Conservation (phyloP, 345 rosid species). For the Melaleuca quinquenervia region DNA sequence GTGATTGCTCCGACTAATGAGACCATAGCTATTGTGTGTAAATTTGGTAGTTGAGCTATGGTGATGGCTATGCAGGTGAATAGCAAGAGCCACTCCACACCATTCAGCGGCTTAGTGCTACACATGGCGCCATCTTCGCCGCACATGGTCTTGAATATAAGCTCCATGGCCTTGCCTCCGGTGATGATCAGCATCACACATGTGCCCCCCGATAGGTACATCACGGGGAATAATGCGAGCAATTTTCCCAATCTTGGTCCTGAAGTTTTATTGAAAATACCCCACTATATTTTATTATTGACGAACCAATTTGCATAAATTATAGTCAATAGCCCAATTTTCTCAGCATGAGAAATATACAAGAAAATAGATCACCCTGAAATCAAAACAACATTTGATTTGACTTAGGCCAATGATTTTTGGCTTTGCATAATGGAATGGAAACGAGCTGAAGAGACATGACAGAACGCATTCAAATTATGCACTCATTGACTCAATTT, state of each 20-base stretch:
- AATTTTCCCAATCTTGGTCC: slow-evolving; percentile 18
- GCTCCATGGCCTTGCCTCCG: slow-evolving; percentile 19
- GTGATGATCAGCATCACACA: slow-evolving; percentile 21
- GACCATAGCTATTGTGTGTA: slow-evolving; percentile 25
- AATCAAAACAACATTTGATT: not conserved
- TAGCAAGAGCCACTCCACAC: slow-evolving; percentile 26
- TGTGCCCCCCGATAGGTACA: slow-evolving; percentile 24
- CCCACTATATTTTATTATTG: not conserved
- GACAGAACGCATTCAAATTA: no score
- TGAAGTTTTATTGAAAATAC: not conserved
- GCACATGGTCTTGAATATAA: slow-evolving; percentile 20
- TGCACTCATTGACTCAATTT: no score
- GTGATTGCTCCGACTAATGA: slow-evolving; percentile 23
- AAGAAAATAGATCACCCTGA: not conserved
- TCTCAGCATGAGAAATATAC: not conserved
- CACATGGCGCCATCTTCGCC: not conserved
- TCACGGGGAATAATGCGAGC: slow-evolving; percentile 21
- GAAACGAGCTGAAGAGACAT: no score
- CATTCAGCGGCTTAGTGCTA: not conserved
- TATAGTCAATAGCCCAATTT: not conserved
- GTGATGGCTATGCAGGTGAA: slow-evolving; percentile 23
- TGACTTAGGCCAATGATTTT: not conserved
- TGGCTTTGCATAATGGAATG: no score
- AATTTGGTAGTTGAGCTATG: slow-evolving; percentile 36
- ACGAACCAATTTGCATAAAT: not conserved